These are phyloP conservation scores for Populus hybrid DNA, from an alignment of 441 rosid species.

Conservation along the genomic window DNA sequence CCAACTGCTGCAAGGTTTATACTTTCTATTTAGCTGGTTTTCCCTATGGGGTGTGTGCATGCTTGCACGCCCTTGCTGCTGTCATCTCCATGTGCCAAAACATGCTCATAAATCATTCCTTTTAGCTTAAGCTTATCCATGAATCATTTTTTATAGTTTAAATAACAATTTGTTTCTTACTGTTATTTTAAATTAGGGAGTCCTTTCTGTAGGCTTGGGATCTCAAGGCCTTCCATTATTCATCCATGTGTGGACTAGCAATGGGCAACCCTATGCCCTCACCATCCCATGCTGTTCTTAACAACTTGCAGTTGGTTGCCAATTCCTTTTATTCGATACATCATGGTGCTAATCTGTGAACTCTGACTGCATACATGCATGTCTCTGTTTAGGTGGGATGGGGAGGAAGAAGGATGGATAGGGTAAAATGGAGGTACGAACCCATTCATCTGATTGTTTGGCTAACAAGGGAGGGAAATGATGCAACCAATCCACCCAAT, in stretches of 20 bases:
- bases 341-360: not conserved
- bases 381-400: not conserved
- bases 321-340: not conserved
- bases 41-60: not conserved
- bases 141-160: not conserved
- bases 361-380: not conserved
- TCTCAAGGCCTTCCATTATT: not conserved
- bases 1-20: slow-evolving; percentile 84
- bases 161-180: not conserved
- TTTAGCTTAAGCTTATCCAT: not conserved
- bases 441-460: not conserved
- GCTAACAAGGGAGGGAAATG: not conserved
- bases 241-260: not conserved
- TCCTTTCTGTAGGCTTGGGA: slow-evolving; percentile 4
- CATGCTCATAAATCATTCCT: not conserved
- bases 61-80: not conserved
- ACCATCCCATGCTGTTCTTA: no score
- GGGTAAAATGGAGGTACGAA: not conserved
- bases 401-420: not conserved
- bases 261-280: not conserved
- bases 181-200: not conserved
- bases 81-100: not conserved
- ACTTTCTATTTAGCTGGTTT: not conserved
- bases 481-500: not conserved
- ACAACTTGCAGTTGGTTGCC: not conserved